Evolutionary conservation across 768 basidiomycete species (phyloP).

Genomic region (Suillus discolor): DNA sequence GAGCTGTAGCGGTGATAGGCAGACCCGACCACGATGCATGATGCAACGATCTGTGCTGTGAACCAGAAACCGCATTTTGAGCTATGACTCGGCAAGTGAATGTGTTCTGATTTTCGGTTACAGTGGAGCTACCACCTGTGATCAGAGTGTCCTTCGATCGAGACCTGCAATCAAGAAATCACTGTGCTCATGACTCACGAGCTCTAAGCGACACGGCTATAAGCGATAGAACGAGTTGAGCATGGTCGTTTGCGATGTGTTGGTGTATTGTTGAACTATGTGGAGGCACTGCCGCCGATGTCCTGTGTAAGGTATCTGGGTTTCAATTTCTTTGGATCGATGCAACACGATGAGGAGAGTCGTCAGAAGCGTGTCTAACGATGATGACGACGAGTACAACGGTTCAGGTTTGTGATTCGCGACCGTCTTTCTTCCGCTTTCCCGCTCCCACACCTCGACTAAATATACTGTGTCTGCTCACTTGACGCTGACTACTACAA

Average conservation of each 20-base stretch:
- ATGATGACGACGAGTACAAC: conserved; percentile 14
- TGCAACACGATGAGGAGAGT: conserved; percentile 6
- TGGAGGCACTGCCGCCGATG: not conserved
- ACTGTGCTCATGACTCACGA: not conserved
- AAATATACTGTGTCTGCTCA: not conserved
- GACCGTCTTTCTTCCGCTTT: conserved; percentile 4
- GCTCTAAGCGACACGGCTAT: not conserved
- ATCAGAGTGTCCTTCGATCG: not conserved
- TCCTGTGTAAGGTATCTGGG: conserved; percentile 17
- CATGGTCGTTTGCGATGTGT: not conserved
- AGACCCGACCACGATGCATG: not conserved
- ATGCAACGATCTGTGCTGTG: not conserved
- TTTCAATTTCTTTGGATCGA: conserved; percentile 19
- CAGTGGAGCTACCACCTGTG: not conserved
- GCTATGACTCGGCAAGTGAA: not conserved
- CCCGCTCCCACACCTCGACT: conserved; percentile 11
- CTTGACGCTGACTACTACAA: not conserved
- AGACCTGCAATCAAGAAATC: not conserved
- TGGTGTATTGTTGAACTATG: not conserved
- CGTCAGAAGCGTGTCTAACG: conserved; percentile 13
- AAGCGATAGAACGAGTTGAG: not conserved
- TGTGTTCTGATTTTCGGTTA: not conserved
- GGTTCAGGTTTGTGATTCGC: conserved; percentile 6
- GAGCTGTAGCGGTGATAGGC: too few species aligned
- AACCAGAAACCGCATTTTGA: not conserved